Evolutionary conservation across 176 grass and related monocot genomes (phyloP).

Genomic region (Triticum urartu): DNA sequence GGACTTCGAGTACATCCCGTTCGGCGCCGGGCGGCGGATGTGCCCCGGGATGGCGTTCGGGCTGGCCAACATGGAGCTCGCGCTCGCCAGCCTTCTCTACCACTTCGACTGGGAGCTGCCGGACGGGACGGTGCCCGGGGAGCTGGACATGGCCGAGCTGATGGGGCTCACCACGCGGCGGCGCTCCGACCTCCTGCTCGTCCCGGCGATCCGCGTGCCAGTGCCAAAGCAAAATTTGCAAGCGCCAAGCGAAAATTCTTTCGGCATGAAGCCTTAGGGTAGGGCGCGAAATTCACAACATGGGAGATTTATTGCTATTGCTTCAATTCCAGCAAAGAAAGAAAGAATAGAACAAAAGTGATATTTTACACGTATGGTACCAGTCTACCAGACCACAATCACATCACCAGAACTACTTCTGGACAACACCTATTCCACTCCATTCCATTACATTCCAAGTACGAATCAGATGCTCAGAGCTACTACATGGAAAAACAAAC

Average conservation of each 20-base stretch:
- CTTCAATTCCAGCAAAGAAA: background rate
- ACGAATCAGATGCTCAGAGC: slow-evolving; percentile 1
- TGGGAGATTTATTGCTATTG: background rate
- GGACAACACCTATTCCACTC: background rate
- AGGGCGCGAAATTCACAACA: background rate
- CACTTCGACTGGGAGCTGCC: slow-evolving; percentile 23
- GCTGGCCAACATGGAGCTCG: background rate
- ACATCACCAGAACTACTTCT: slow-evolving; percentile 2
- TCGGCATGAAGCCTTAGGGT: background rate
- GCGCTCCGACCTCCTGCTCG: background rate
- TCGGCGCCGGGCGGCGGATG: slow-evolving; percentile 25
- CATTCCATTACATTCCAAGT: slow-evolving; percentile 27
- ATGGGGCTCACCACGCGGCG: background rate
- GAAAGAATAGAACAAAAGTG: slow-evolving; percentile 7
- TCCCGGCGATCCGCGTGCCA: background rate
- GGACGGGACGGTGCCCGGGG: background rate
- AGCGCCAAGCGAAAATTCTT: background rate
- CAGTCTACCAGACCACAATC: background rate
- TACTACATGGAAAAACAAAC: background rate
- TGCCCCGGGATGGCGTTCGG: slow-evolving; percentile 24
- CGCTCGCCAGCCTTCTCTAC: background rate
- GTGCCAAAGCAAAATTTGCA: background rate
- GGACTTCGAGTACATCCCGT: slow-evolving; percentile 36
- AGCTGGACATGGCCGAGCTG: slow-evolving; percentile 20
- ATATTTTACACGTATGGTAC: slow-evolving; percentile 9